Evolutionary conservation across 495 filamentous ascomycete genomes (phyloP).

Genomic region (Corynascus novoguineensis): DNA sequence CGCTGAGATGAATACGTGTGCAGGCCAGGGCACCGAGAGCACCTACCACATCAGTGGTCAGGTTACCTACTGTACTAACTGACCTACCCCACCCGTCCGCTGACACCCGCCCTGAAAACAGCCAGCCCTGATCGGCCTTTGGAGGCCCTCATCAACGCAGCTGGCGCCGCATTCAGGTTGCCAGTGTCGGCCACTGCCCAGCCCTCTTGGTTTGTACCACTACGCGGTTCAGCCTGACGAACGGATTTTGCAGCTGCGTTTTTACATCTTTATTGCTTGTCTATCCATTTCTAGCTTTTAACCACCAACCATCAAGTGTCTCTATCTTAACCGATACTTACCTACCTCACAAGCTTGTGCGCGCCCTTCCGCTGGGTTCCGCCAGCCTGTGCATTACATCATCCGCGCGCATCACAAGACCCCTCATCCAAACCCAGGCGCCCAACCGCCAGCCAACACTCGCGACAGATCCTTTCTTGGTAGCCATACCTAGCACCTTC

Average conservation of each 20-base stretch:
- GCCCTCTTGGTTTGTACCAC: not conserved
- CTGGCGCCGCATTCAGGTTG: not conserved
- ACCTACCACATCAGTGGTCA: too few relatives aligned
- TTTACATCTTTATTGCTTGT: too few relatives aligned
- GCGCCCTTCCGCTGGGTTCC: not conserved
- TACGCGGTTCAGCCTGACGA: too few relatives aligned
- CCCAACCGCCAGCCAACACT: conserved; percentile 11
- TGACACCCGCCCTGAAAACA: not conserved
- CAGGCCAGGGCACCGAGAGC: too few relatives aligned
- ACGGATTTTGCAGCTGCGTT: too few relatives aligned
- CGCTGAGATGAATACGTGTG: too few relatives aligned
- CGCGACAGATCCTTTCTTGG: not conserved
- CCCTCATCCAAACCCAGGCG: conserved; percentile 20
- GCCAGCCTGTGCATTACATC: conserved; percentile 22
- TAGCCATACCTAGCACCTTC: not conserved
- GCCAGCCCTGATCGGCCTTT: not conserved
- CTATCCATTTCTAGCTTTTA: too few relatives aligned
- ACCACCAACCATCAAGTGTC: too few relatives aligned
- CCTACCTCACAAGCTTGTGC: not conserved
- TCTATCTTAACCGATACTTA: too few relatives aligned
- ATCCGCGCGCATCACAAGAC: conserved; percentile 19
- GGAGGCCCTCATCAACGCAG: not conserved
- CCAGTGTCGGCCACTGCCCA: not conserved
- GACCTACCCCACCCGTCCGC: not conserved
- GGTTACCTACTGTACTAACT: too few relatives aligned